phyloP scores from a whole-genome alignment of 2,329 filamentous ascomycete genomes.

The Penicillium sp. region DNA sequence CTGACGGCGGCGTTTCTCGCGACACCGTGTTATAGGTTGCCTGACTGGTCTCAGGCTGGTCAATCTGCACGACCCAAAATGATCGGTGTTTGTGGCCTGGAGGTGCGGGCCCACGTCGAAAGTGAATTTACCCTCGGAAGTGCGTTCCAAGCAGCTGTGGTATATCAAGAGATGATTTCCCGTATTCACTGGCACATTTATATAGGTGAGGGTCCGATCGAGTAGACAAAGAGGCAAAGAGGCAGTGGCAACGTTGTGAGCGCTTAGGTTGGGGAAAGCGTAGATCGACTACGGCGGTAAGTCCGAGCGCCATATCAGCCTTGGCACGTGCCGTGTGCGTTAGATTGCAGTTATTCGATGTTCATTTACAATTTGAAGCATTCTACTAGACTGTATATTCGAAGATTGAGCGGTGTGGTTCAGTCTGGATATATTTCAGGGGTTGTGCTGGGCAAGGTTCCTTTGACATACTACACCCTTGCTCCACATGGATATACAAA shows the following conservation, averaged over 20 bases:
- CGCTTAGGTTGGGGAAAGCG: constrained; percentile 19
- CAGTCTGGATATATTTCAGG: too few relatives aligned
- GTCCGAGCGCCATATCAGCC: constrained; percentile 12
- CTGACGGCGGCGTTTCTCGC: constrained; percentile 18
- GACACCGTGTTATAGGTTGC: constrained; percentile 34
- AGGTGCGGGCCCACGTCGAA: constrained; percentile 1
- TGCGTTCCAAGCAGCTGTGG: background rate
- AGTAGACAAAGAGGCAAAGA: background rate
- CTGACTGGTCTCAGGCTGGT: constrained; percentile 3
- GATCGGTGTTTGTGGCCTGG: background rate
- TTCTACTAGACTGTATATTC: too few relatives aligned
- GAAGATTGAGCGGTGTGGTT: too few relatives aligned
- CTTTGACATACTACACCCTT: too few relatives aligned
- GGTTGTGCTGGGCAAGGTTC: too few relatives aligned
- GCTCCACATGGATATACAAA: too few relatives aligned
- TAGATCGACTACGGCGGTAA: constrained; percentile 20
- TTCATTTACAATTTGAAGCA: too few relatives aligned
- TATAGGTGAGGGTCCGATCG: background rate
- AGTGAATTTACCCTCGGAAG: background rate
- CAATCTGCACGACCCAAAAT: background rate
- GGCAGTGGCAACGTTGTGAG: background rate
- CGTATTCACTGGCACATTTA: too few relatives aligned
- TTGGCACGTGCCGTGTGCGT: constrained; percentile 6
- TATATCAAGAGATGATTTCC: background rate
- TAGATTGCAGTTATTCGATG: background rate